A percentile compares a stretch with the other conserved stretches of the same genome.
Conservation (phyloP, 768 basidiomycete genomes). For the Boletus vinaceobasis region DNA sequence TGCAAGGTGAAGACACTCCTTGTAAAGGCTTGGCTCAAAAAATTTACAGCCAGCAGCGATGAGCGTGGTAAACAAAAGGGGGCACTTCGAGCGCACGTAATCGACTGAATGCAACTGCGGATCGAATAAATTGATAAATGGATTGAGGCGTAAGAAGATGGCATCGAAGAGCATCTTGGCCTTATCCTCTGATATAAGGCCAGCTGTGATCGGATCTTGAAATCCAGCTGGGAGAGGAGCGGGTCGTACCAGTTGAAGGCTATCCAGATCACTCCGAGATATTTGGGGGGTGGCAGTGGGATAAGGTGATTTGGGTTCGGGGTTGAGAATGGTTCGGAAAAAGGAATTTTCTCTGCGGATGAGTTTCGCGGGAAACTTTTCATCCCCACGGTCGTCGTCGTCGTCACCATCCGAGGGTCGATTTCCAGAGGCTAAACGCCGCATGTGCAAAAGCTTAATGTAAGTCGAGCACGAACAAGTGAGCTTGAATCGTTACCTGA, state of each 20-base stretch:
- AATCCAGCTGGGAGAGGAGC: conserved; percentile 39
- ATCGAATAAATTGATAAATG: conserved; percentile 87
- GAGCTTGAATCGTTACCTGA: conserved; percentile 20
- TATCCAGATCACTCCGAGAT: conserved; percentile 34
- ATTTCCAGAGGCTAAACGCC: conserved; percentile 21
- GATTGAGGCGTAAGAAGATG: conserved; percentile 80
- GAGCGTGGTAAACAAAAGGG: conserved; percentile 81
- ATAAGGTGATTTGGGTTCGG: conserved; percentile 48
- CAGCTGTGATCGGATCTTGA: conserved; percentile 69
- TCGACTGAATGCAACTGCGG: conserved; percentile 75
- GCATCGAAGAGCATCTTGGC: conserved; percentile 73
- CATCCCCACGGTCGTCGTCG: conserved; percentile 63
- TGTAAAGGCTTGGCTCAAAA: conserved; percentile 66
- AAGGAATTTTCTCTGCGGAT: conserved; percentile 78
- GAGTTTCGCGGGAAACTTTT: conserved; percentile 72
- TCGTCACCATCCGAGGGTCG: conserved; percentile 46
- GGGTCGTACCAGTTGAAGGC: conserved; percentile 34
- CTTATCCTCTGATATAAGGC: conserved; percentile 65
- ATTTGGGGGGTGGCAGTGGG: conserved; percentile 27
- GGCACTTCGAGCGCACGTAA: conserved; percentile 77
- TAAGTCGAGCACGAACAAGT: conserved; percentile 1
- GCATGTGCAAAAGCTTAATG: neutral
- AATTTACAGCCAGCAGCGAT: conserved; percentile 86
- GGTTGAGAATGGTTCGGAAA: conserved; percentile 81
- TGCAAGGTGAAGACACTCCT: conserved; percentile 66